Conservation (phyloP, 257 asterid genomes). For the Mitragyna speciosa region DNA sequence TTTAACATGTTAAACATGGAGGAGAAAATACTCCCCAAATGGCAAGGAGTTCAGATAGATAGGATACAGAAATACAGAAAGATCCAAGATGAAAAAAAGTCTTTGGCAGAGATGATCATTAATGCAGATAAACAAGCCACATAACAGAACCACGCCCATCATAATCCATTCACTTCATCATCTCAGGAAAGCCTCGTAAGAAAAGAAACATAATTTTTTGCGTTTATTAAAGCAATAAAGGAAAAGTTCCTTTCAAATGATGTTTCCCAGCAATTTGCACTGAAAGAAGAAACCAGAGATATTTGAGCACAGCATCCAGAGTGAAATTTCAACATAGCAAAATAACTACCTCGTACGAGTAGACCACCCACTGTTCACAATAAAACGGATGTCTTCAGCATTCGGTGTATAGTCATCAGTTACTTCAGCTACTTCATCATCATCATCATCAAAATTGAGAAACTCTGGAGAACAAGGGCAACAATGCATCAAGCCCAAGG, state of each 20-base stretch:
- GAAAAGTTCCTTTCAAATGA: background rate
- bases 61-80: background rate
- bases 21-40: background rate
- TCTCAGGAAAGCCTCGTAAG: background rate
- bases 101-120: background rate
- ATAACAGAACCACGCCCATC: background rate
- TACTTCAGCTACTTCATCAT: constrained; percentile 70
- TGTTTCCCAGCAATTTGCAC: background rate
- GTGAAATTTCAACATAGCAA: background rate
- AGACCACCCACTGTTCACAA: constrained; percentile 97
- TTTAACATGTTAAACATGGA: background rate
- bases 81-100: background rate
- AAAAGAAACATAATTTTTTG: background rate
- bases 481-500: constrained; percentile 16
- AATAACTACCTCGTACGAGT: constrained; percentile 83
- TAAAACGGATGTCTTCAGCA: constrained; percentile 52
- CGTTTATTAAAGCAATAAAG: background rate
- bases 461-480: constrained; percentile 57
- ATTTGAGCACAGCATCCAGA: background rate
- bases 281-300: background rate
- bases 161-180: constrained; percentile 3
- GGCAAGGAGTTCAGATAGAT: background rate
- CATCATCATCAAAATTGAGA: constrained; percentile 83
- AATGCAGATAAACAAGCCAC: background rate
- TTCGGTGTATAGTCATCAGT: constrained; percentile 63